Conservation (phyloP, 2,329 filamentous ascomycete genomes). For the Dactylonectria macrodidyma region DNA sequence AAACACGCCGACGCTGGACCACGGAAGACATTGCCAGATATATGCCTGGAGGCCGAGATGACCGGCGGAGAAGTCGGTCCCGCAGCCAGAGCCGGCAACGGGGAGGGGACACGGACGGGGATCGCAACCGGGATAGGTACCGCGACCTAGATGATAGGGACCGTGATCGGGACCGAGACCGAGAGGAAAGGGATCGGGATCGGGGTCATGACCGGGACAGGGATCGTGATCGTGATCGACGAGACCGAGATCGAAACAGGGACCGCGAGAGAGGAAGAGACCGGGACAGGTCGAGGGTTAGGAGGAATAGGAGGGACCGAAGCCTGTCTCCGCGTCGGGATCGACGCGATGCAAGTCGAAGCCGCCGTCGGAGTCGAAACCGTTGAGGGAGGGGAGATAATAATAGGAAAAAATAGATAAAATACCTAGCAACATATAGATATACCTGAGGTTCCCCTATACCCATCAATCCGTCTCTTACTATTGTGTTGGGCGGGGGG, state of each 20-base stretch:
- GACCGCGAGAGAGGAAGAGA: conserved; percentile 33
- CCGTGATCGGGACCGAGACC: too few relatives aligned
- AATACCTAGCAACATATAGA: conserved; percentile 15
- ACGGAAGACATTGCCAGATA: too few relatives aligned
- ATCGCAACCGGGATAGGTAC: too few relatives aligned
- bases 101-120: too few relatives aligned
- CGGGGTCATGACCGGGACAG: conserved; percentile 43
- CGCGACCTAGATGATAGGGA: too few relatives aligned
- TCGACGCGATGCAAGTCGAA: conserved; percentile 55
- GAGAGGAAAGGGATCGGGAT: conserved; percentile 22
- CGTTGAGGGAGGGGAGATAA: conserved; percentile 39
- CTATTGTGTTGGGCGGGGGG: too few relatives aligned
- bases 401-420: conserved; percentile 1
- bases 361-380: conserved; percentile 58
- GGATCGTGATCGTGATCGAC: conserved; percentile 43
- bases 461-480: too few relatives aligned
- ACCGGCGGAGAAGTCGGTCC: too few relatives aligned
- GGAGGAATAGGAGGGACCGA: conserved; percentile 47
- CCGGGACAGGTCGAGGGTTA: conserved; percentile 34
- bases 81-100: too few relatives aligned
- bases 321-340: conserved; percentile 55
- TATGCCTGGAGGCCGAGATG: background rate
- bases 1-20: too few relatives aligned
- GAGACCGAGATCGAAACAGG: conserved; percentile 46
- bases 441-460: background rate